Percentiles rank a stretch among this genome's conserved stretches.
phyloP scores from a whole-genome alignment of 306 rosid genomes.

The Coriaria nepalensis region DNA sequence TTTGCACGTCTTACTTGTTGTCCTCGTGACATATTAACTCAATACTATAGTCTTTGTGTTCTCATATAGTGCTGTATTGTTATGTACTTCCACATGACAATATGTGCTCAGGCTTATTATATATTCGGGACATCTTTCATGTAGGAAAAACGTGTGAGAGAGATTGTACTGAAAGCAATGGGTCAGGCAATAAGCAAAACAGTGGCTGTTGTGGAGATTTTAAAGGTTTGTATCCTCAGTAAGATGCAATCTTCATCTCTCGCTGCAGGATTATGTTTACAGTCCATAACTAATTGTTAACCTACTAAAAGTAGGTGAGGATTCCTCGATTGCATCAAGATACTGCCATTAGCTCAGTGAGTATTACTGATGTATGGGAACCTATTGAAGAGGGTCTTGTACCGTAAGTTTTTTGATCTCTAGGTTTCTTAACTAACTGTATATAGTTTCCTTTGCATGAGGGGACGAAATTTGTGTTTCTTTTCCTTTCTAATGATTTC shows the following conservation, averaged over 20 bases:
- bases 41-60: too few species aligned
- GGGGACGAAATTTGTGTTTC: too few species aligned
- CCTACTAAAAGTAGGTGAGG: slow-evolving; percentile 48
- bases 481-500: too few species aligned
- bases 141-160: slow-evolving; percentile 72
- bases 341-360: slow-evolving; percentile 77
- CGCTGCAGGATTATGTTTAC: not conserved
- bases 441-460: not conserved
- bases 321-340: slow-evolving; percentile 66
- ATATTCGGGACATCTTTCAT: slow-evolving; percentile 14
- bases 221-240: slow-evolving; percentile 42
- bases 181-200: slow-evolving; percentile 99
- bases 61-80: too few species aligned
- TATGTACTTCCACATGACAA: too few species aligned
- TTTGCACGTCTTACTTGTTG: too few species aligned
- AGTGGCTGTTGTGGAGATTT: slow-evolving; percentile 81
- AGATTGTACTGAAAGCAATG: slow-evolving; percentile 96
- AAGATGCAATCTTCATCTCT: not conserved
- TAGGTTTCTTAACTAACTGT: not conserved
- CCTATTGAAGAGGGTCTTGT: slow-evolving; percentile 98
- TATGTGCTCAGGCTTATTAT: too few species aligned
- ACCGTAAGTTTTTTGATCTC: slow-evolving; percentile 48
- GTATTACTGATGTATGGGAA: slow-evolving; percentile 95
- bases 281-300: slow-evolving; percentile 4
- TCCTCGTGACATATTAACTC: too few species aligned